Percentiles rank a stretch among this genome's conserved stretches.
Evolutionary conservation across 2,329 filamentous ascomycete species (phyloP).

Genomic region (Xenoacremonium recifei): DNA sequence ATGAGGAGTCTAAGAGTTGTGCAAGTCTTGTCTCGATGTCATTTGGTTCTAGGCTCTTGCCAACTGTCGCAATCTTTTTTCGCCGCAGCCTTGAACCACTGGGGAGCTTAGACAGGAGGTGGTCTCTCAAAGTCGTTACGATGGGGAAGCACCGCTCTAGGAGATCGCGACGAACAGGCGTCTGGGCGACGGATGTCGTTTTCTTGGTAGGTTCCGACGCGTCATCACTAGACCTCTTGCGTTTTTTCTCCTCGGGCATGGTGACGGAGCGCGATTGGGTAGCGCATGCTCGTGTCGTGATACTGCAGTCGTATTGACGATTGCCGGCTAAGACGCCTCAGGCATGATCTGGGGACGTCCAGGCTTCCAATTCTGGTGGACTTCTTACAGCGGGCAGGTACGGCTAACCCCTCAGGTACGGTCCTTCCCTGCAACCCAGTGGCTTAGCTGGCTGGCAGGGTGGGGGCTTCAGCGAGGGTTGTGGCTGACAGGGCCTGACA

Average conservation of each 20-base stretch:
- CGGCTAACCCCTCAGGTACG: too few species aligned
- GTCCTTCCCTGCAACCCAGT: too few species aligned
- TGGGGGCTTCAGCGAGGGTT: neutral
- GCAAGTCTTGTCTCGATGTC: slow-evolving; percentile 45
- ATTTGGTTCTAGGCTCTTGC: slow-evolving; percentile 24
- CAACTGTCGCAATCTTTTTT: slow-evolving; percentile 53
- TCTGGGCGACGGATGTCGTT: slow-evolving; percentile 7
- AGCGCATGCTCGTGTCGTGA: slow-evolving; percentile 15
- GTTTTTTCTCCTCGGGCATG: slow-evolving; percentile 28
- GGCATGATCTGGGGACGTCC: too few species aligned
- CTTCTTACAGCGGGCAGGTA: too few species aligned
- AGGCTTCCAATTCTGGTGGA: too few species aligned
- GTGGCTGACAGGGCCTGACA: slow-evolving; percentile 8
- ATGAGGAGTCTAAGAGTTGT: slow-evolving; percentile 63
- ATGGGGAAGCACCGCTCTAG: slow-evolving; percentile 66
- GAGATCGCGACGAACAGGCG: slow-evolving; percentile 54
- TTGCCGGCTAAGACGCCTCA: neutral
- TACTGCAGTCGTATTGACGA: neutral
- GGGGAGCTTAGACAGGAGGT: slow-evolving; percentile 66
- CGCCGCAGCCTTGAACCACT: slow-evolving; percentile 61
- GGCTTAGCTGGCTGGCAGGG: neutral
- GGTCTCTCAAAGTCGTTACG: slow-evolving; percentile 67
- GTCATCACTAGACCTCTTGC: slow-evolving; percentile 23
- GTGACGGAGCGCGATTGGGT: neutral
- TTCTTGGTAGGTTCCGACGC: slow-evolving; percentile 19